Evolutionary conservation across 208 protist species (phyloP), one percentile per base, ranked within the genome.

Genomic region (Naegleria lovaniensis): DNA sequence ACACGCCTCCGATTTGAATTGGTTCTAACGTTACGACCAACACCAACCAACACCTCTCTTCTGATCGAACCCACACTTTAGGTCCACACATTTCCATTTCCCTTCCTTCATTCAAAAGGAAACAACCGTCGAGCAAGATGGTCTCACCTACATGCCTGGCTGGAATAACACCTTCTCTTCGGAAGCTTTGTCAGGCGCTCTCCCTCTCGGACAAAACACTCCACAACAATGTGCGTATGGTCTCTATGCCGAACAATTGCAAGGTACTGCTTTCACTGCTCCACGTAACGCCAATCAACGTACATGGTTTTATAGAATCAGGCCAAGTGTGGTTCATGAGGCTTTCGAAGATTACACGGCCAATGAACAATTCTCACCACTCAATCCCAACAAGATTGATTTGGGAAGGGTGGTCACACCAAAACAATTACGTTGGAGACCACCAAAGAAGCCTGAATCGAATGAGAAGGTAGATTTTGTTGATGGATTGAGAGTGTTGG

Each of bases 231-330:
- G 93, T 92, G 94, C 96, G 29, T 94, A 94, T 36, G 94, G 95
- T 41, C 93, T 98, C n/a, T 97, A 96, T 86, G 96, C 96, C 4
- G 96, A 98, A 92, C 96, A 98, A 92, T 85, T 98, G 16, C 95
- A 91, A 33, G 96, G 96, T 29, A 96, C 95, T n/a, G 95, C 96
- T 40, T 98, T 98, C 79, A 98, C 96, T 16, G 94, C 88, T 36
- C 94, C 95, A 52, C 89, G 95, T 58, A 25, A 22, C 5, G 5
- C 15, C 1, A 97, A 98, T 93, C 91, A 92, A 86, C 90, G 93
- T 29, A 93, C 86, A 67, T 97, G 96, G 96, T 88, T 97, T 36
- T 97, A 97, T 89, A 94, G 96, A 67, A 97, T 97, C 67, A 89
- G 90, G 59, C 96, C 96, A 29, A 93, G 94, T 38, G 95, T 94